Conservation (phyloP, 805 yeast genomes). For the Tetrapisispora iriomotensis region DNA sequence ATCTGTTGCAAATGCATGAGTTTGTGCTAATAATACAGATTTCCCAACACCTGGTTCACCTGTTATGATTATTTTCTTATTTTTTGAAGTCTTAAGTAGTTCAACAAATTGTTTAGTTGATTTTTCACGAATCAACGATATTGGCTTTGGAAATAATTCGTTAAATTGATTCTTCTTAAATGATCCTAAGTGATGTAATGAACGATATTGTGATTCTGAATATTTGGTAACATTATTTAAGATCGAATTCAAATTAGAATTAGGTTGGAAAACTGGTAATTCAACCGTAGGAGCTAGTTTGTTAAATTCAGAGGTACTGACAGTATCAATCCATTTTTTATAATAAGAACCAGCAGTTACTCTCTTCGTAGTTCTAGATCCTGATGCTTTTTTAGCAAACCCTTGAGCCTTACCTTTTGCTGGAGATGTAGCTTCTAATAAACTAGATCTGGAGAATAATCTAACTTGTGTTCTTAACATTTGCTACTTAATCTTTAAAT, state of each 20-base stretch:
- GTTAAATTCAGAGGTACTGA: constrained; percentile 24
- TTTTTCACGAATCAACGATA: constrained; percentile 46
- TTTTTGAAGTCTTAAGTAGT: constrained; percentile 32
- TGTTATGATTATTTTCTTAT: constrained; percentile 45
- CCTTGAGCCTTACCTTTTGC: constrained; percentile 24
- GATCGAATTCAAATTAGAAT: constrained; percentile 2
- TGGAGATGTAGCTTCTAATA: constrained; percentile 9
- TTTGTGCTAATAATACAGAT: constrained; percentile 58
- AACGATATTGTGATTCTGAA: constrained; percentile 32
- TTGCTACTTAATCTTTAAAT: too few relatives aligned
- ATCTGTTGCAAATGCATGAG: constrained; percentile 24
- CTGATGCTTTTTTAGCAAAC: constrained; percentile 16
- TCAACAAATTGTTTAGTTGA: constrained; percentile 34
- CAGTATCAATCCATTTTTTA: constrained; percentile 28
- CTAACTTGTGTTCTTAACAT: constrained; percentile 3
- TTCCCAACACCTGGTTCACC: constrained; percentile 79
- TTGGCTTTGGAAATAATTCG: constrained; percentile 53
- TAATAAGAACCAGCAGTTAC: constrained; percentile 24
- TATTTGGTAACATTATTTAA: constrained; percentile 33
- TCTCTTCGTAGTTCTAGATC: constrained; percentile 18
- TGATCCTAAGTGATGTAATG: constrained; percentile 46
- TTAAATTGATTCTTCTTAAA: constrained; percentile 60
- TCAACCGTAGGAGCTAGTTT: constrained; percentile 21
- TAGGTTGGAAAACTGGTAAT: constrained; percentile 15
- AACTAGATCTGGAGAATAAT: background rate